Base-by-base conservation (phyloP, 257 asterid genomes). In the Paulownia fortunei region DNA sequence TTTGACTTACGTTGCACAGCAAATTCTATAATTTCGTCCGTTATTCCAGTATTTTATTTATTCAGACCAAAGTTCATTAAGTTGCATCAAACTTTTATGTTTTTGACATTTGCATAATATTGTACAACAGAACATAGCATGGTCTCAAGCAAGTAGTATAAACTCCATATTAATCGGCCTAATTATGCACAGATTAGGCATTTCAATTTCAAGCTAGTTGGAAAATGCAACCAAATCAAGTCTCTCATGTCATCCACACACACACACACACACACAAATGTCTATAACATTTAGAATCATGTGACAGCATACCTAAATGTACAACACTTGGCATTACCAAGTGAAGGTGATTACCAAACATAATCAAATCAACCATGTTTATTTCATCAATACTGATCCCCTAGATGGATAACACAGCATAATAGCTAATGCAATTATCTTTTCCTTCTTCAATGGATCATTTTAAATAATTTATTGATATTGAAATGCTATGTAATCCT, bases 391-490 rank as follows among this genome's bases (percentile, higher is more conserved):
- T 32, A 36, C 4, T 23, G 4, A 37, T 34, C 16, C 47, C 69
- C 23, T 3, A 42, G 5, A 41, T 16, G 7, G 6, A 74, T 12
- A 77, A 21, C 55, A 49, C 11, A 52, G 41, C 19, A 55, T 5
- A 42, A 55, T 18, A 81, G 30, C 74, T 39, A 12, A 47, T 47
- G 56, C 51, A 59, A 59, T 10, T 12, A 34, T 73, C 26, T 2
- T 8, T 69, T 74, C 23, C 67, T 51, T 52, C 77, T 52, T 19
- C 54, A 74, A 59, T 16, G 4, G 4, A 55, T 36, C 15, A 58
- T 1, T 77, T 34, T 24, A 34, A 26, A 56, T 58, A 55, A 84
- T 60, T 73, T 41, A 67, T 18, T 42, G 66, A 73, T 54, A 72
- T 32, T 21, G 34, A 70, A 73, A 79, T 24, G 77, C 44, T 24